Evolutionary conservation across 352 stramenopile species (phyloP).

Genomic region (Pythium vanterpoolii): DNA sequence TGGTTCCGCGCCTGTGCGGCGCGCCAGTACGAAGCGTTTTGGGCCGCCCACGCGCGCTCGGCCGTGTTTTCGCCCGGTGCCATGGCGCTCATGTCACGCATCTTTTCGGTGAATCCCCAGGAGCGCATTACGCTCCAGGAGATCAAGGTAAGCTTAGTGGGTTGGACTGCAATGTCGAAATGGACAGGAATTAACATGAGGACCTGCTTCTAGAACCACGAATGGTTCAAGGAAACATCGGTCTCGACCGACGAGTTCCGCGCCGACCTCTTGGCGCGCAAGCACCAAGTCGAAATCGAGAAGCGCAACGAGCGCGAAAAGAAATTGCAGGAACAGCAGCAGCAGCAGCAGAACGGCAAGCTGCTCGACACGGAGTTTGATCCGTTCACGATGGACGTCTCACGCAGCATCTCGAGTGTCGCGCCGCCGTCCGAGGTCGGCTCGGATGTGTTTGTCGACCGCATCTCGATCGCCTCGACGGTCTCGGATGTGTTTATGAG

Average conservation of each 20-base stretch:
- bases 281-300: conserved; percentile 64
- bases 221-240: conserved; percentile 56
- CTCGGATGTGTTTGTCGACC: conserved; percentile 27
- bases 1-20: conserved; percentile 82
- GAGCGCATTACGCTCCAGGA: conserved; percentile 75
- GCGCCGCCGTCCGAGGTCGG: conserved; percentile 28
- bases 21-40: conserved; percentile 77
- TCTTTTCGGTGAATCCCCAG: conserved; percentile 68
- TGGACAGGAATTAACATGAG: not conserved
- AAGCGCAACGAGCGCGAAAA: conserved; percentile 65
- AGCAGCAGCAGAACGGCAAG: conserved; percentile 40
- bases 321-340: conserved; percentile 43
- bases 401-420: conserved; percentile 36
- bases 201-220: conserved; percentile 35
- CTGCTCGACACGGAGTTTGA: conserved; percentile 53
- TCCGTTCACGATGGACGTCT: conserved; percentile 45
- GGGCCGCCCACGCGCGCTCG: conserved; percentile 66
- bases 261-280: conserved; percentile 53
- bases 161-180: not conserved
- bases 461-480: conserved; percentile 24
- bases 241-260: conserved; percentile 41
- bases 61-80: conserved; percentile 68
- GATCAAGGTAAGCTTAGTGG: conserved; percentile 50
- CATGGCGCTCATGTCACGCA: conserved; percentile 67
- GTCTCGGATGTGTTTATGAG: conserved; percentile 16